Evolutionary conservation across 1,139 yeast genomes (phyloP).

Genomic region (Candida buenavistaensis): DNA sequence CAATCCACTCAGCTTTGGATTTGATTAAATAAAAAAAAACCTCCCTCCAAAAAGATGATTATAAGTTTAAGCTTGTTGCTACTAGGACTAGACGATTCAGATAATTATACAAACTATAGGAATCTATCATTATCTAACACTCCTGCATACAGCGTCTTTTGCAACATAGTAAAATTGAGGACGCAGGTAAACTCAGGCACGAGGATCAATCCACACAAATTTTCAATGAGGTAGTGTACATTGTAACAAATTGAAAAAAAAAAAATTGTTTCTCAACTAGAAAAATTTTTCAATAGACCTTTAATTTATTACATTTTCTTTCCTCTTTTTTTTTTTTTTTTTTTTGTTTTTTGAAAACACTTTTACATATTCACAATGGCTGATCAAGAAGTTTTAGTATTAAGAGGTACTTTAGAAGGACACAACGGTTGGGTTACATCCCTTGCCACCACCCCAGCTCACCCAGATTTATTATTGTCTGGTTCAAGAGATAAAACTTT

Average conservation of each 20-base stretch:
- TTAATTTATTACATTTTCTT: background rate
- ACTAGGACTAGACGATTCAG: background rate
- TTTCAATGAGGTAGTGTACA: background rate
- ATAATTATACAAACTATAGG: too few species aligned
- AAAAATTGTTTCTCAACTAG: background rate
- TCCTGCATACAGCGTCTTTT: background rate
- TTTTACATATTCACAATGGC: conserved; percentile 41
- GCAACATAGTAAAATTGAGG: conserved; percentile 2
- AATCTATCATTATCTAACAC: too few species aligned
- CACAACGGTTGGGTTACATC: conserved; percentile 92
- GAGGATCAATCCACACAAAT: background rate
- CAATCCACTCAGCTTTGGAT: too few species aligned
- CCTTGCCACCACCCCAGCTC: conserved; percentile 96
- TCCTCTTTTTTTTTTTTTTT: conserved; percentile 1
- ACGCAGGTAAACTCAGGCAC: background rate
- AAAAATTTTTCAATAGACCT: background rate
- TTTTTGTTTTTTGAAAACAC: conserved; percentile 1
- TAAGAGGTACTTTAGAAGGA: conserved; percentile 99
- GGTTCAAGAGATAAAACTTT: conserved; percentile 99
- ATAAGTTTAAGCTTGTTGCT: background rate
- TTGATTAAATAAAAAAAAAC: background rate
- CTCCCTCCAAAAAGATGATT: background rate
- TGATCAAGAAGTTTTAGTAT: conserved; percentile 93
- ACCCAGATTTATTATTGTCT: conserved; percentile 97
- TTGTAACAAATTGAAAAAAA: background rate